Evolutionary conservation across 768 basidiomycete genomes (phyloP), one percentile per base, ranked within the genome.

Genomic region (Mycena galopus): DNA sequence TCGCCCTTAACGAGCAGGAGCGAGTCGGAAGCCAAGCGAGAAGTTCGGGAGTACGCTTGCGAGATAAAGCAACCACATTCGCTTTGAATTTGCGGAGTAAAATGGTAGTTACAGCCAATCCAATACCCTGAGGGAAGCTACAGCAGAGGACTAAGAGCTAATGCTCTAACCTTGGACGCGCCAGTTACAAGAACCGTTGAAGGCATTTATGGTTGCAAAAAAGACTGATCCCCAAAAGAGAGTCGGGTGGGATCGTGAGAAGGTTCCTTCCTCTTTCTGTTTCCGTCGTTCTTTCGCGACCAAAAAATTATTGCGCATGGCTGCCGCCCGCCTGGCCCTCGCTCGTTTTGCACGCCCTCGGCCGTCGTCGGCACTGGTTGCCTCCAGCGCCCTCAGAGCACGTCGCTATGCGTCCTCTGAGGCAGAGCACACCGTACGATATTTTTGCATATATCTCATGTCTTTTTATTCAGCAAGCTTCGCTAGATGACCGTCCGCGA

Each of bases 401-500:
- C 92, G 93, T 72, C 80, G 85, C 30, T 93, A 93, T 85, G 93
- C 94, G 51, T 87, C 93, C 16, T 86, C 88, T 76, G 87, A 76
- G 73, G 88, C 86, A 67, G 83, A 29, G 57, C 67, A 85, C 78
- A 80, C 82, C 53, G 86, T 87, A 74, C 56, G 72, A 39, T 84
- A 82, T 68, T 56, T 29, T 7, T n/a, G 32, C 42, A 16, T 10
- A 17, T 39, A 47, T 44, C 21, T 69, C 39, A 14, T 50, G 44
- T 23, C 29, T 29, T 32, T 30, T 33, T 23, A 37, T 16, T 5
- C 16, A 62, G 8, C n/a, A 23, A 50, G 11, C 25, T n/a, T 10
- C 9, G 11, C 42, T 61, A 96, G 96, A 96, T 97, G 97, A 99
- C 96, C 66, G 97, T 98, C 73, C 95, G 98, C 80, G 98, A 99